Conservation (phyloP, 2,329 filamentous ascomycete species). For the Colletotrichum coccodes region DNA sequence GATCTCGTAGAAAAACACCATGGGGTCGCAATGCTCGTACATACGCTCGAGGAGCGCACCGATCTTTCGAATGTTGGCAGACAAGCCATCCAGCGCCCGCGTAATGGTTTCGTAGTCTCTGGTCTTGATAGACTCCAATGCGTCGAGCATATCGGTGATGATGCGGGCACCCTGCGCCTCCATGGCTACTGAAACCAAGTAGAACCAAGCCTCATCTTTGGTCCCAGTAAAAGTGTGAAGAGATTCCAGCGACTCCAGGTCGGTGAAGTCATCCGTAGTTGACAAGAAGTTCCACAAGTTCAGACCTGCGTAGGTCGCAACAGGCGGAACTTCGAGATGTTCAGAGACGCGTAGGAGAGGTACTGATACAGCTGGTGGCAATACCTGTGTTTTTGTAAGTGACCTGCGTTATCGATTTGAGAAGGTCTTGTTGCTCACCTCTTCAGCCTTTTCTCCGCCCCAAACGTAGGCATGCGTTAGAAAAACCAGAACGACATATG, state of each 20-base stretch:
- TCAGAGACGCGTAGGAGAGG: conserved; percentile 79
- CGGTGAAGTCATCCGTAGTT: conserved; percentile 61
- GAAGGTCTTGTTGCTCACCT: conserved; percentile 59
- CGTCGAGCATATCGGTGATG: conserved; percentile 81
- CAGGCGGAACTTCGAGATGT: conserved; percentile 83
- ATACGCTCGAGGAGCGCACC: conserved; percentile 78
- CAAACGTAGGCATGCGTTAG: conserved; percentile 89
- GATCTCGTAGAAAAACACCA: conserved; percentile 89
- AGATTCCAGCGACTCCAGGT: conserved; percentile 75
- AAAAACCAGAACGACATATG: conserved; percentile 82
- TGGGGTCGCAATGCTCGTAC: conserved; percentile 89
- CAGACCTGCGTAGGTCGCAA: conserved; percentile 88
- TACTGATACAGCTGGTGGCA: conserved; percentile 81
- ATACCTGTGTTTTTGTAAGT: conserved; percentile 50
- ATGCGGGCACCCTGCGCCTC: conserved; percentile 82
- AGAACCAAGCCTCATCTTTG: conserved; percentile 94
- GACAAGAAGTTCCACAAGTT: conserved; percentile 92
- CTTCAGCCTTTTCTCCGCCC: conserved; percentile 80
- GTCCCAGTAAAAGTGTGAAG: conserved; percentile 90
- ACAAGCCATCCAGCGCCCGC: conserved; percentile 71
- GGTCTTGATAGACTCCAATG: conserved; percentile 74
- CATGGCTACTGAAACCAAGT: conserved; percentile 88
- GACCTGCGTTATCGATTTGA: neutral
- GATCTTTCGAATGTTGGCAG: conserved; percentile 74
- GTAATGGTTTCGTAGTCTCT: conserved; percentile 71